Evolutionary conservation across 2,329 filamentous ascomycete species (phyloP), one percentile per base, ranked within the genome.

Genomic region (Didymella sp.): DNA sequence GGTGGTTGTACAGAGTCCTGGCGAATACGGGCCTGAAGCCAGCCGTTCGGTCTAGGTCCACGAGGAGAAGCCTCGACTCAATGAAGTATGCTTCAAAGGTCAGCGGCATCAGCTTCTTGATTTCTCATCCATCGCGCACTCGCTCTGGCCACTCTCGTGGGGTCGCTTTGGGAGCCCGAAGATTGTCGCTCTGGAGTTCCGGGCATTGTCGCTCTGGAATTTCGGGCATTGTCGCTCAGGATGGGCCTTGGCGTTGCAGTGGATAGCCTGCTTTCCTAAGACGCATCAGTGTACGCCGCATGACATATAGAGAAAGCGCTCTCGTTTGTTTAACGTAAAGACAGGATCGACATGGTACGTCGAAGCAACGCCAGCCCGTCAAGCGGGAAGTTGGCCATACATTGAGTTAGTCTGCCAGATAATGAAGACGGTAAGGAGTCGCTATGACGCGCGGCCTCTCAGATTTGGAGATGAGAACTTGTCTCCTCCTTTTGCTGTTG

Each of bases 401-500:
- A 24, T 30, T 13, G 47, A 46, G 33, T 56, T 35, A 46, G 28
- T n/a, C 31, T 27, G 28, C 28, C 19, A 17, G 17, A 28, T 27
- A 13, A 30, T 21, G 38, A 38, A 49, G 27, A 35, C 21, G 35
- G 46, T 12, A 50, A 28, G 38, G 30, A 31, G 24, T 49, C 8
- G 22, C 8, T n/a, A n/a, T 25, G 53, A 56, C 53, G 53, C 53
- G 53, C 47, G 53, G 46, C 46, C 28, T 30, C 13, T 21, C 33
- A 28, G 21, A 15, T 1, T 3, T 27, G 11, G 12, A 22, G n/a
- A 30, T 30, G 21, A 24, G n/a, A 9, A 5, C 9, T n/a, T 33
- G 11, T n/a, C 24, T 31, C 17, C 11, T 33, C 21, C 30, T 4
- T 27, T 7, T 25, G n/a, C 12, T n/a, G 4, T 12, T 19, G n/a